phyloP scores from a whole-genome alignment of 306 rosid species.

The Vicia faba region DNA sequence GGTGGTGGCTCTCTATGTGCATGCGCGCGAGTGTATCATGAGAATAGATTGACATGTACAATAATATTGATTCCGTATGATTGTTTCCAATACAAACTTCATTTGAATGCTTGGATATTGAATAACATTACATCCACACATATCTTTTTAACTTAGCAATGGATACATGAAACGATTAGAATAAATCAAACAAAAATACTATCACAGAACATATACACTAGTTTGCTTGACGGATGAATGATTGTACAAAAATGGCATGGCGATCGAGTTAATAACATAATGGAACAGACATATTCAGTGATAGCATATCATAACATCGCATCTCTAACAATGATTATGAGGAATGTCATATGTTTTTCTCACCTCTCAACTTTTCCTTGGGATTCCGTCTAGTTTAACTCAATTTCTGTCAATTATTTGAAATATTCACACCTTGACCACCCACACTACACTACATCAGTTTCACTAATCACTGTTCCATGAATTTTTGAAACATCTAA shows the following conservation, averaged over 20 bases:
- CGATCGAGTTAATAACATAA: conserved; percentile 39
- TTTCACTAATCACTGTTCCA: conserved; percentile 54
- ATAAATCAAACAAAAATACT: neutral
- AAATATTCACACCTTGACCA: conserved; percentile 60
- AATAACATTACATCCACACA: conserved; percentile 10
- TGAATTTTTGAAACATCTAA: neutral
- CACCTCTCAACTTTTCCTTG: conserved; percentile 53
- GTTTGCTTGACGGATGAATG: conserved; percentile 24
- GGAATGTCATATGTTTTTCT: conserved; percentile 31
- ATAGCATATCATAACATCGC: conserved; percentile 56
- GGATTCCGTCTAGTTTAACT: conserved; percentile 51
- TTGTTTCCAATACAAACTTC: conserved; percentile 17
- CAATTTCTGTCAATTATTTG: conserved; percentile 45
- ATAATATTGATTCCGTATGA: neutral
- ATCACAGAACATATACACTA: conserved; percentile 12
- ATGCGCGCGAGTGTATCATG: neutral
- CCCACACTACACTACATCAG: conserved; percentile 59
- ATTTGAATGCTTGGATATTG: conserved; percentile 28
- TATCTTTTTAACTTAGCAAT: neutral
- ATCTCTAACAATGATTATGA: conserved; percentile 44
- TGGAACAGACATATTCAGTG: conserved; percentile 51
- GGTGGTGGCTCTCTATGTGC: neutral
- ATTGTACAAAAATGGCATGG: conserved; percentile 11
- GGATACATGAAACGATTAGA: too few relatives aligned
- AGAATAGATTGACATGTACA: conserved; percentile 1